These are phyloP conservation scores for Zizania latifolia DNA, from an alignment of 176 grass and related monocot genomes.

Conservation along the genomic window DNA sequence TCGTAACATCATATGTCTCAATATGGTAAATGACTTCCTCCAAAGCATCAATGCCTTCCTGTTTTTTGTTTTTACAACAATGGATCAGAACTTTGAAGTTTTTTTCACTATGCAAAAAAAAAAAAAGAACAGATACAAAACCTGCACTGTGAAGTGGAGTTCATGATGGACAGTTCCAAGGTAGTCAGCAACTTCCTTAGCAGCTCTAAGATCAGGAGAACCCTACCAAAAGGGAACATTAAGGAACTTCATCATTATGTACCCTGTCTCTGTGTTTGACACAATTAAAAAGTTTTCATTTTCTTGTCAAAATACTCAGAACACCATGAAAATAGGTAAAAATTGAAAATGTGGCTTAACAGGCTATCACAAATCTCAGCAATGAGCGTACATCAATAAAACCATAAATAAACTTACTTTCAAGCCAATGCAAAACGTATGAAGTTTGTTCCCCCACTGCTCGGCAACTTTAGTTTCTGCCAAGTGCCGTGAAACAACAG, in stretches of 20 bases:
- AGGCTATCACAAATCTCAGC: conserved; percentile 1
- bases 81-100: not conserved
- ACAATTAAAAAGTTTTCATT: not conserved
- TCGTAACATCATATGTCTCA: conserved; percentile 90
- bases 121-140: not conserved
- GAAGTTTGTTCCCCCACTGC: conserved; percentile 92
- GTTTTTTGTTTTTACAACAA: conserved; percentile 17
- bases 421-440: conserved; percentile 92
- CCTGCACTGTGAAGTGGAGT: conserved; percentile 97
- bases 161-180: conserved; percentile 87
- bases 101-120: not conserved
- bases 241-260: not conserved
- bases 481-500: conserved; percentile 75
- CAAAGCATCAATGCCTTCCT: conserved; percentile 95
- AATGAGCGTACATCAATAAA: not conserved
- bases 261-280: not conserved
- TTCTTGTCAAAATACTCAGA: not conserved
- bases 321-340: conserved; percentile 9
- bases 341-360: conserved; percentile 14
- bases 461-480: conserved; percentile 55
- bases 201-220: conserved; percentile 97
- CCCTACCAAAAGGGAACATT: conserved; percentile 40
- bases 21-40: conserved; percentile 95
- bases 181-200: conserved; percentile 97
- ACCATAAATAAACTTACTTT: conserved; percentile 46